Evolutionary conservation across 495 filamentous ascomycete genomes (phyloP), one percentile per base, ranked within the genome.

Genomic region (Penicillium flavigenum): DNA sequence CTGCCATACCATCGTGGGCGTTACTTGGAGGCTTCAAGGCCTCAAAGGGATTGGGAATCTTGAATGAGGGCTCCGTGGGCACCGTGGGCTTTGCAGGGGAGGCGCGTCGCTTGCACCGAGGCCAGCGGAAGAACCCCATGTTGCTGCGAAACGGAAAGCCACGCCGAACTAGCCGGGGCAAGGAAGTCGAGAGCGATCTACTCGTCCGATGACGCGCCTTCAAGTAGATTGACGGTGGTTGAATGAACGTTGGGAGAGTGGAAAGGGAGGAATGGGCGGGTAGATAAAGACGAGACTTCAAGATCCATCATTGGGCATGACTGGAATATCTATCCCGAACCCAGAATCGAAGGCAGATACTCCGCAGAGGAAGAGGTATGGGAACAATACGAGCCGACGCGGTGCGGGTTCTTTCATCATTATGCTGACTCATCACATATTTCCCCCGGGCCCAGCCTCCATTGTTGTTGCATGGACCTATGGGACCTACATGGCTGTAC

Each of bases 131-230:
- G 17, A 44, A 7, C 20, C 56, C 56, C 56, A 58, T 58, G n/a
- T n/a, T 58, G 22, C 31, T 12, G 47, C 12, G 31, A 51, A 11
- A 11, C 7, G 9, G 12, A 31, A 34, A 29, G 10, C 20, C 17
- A 36, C n/a, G 16, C 36, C 32, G 34, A 22, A 24, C 29, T 17
- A 43, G 45, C 26, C 16, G 20, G 32, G 27, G 22, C 16, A 14
- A 53, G 26, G 22, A 14, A n/a, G 29, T 36, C 29, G 29, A 22
- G 29, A 49, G 24, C 16, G 31, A 47, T n/a, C 53, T 55, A 55
- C 26, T 55, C 43, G 43, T 55, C 43, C 42, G 43, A 41, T 55
- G 53, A 55, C 53, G 53, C 53, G 53, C 44, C 47, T 42, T 38
- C 44, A n/a, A 10, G 34, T 38, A 38, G 32, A 27, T 11, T 45